Evolutionary conservation across 2,329 filamentous ascomycete species (phyloP).

Genomic region (Cercospora janseana): DNA sequence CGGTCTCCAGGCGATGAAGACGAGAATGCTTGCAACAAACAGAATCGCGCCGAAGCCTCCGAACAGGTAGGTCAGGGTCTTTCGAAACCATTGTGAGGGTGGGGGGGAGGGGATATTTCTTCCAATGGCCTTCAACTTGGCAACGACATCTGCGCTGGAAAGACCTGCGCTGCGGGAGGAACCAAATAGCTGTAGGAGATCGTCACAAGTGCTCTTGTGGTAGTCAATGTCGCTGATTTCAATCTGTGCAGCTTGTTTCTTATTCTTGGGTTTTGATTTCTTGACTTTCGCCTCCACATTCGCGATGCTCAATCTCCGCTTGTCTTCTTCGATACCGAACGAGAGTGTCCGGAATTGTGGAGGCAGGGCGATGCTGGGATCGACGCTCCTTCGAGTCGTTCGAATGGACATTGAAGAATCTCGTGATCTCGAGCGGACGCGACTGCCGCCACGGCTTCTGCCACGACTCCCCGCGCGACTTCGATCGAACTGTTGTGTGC

Average conservation of each 20-base stretch:
- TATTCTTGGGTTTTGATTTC: conserved; percentile 33
- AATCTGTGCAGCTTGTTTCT: conserved; percentile 16
- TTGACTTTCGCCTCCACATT: conserved; percentile 35
- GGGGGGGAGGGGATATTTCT: conserved; percentile 66
- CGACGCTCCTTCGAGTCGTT: conserved; percentile 41
- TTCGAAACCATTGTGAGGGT: conserved; percentile 58
- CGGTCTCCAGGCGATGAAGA: conserved; percentile 75
- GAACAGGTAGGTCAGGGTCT: conserved; percentile 69
- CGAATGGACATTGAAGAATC: conserved; percentile 39
- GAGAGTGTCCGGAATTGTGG: conserved; percentile 48
- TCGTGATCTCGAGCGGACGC: conserved; percentile 25
- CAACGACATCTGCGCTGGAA: conserved; percentile 56
- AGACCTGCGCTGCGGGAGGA: conserved; percentile 59
- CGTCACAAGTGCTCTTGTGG: conserved; percentile 60
- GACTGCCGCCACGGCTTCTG: conserved; percentile 9
- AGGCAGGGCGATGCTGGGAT: conserved; percentile 45
- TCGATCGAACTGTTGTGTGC: conserved; percentile 16
- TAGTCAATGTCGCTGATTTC: conserved; percentile 58
- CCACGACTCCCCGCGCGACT: conserved; percentile 12
- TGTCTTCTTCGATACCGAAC: conserved; percentile 43
- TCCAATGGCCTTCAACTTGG: conserved; percentile 60
- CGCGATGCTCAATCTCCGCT: conserved; percentile 28
- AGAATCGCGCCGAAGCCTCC: conserved; percentile 73
- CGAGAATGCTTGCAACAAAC: conserved; percentile 65
- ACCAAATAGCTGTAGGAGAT: conserved; percentile 60